Base-by-base conservation (phyloP, 1,139 yeast species). In the Wickerhamomyces sp. region DNA sequence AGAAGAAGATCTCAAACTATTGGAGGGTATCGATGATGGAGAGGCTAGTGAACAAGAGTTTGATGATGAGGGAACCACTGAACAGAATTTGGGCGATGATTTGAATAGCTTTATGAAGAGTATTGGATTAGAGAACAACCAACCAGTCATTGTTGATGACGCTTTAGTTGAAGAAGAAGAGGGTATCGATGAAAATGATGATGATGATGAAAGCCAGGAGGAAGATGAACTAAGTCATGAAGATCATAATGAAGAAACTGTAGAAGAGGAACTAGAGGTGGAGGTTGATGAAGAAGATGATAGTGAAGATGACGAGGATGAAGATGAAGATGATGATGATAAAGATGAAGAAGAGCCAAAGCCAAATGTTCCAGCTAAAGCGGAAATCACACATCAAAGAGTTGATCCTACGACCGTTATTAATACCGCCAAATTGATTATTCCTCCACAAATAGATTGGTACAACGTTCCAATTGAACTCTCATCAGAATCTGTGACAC, bases 361-460 rank as follows among this genome's bases (percentile, higher is more conserved):
- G 24, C 45, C 47, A 28, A 49, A 41, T 28, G 44, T 41, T 15
- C 47, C 29, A 24, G 30, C 40, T 18, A 36, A 37, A 25, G 29
- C 35, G 13, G 35, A 32, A 25, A 32, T 49, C 47, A 46, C 49
- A 40, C 57, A 55, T 54, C 52, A 60, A 54, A 53, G 72, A 72
- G 56, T 81, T 25, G 68, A 74, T 14, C 69, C 77, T 47, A 62
- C 79, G 29, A 68, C 77, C 35, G 66, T 81, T 3, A 81, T 82
- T 17, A 68, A 68, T 36, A 67, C 81, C 16, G 75, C 77, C 31
- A 79, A 76, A 47, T 68, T 86, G 35, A 44, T 70, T 1, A 64
- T 88, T 27, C 81, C 84, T 17, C 77, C 82, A 30, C 76, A 83
- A 52, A 67, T 77, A 16, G 89, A 84, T 48, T 88, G 96, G 97